These are phyloP conservation scores for Fusarium paranaense DNA, from an alignment of 2,329 filamentous ascomycete genomes.

Conservation along the genomic window DNA sequence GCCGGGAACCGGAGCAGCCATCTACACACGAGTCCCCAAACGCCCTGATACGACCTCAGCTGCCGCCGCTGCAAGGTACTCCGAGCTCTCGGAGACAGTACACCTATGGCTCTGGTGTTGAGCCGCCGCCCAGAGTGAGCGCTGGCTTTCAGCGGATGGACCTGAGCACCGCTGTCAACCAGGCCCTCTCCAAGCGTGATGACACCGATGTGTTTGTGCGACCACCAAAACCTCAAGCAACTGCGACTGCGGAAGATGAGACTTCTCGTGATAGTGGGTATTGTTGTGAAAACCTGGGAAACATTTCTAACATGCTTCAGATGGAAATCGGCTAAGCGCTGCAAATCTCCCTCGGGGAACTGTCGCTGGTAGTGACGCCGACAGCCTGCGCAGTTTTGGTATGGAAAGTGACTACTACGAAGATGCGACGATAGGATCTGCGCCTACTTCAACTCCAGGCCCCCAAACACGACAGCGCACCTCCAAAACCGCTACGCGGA, in stretches of 20 bases:
- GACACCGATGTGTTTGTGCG: conserved; percentile 35
- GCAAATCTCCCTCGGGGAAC: conserved; percentile 1
- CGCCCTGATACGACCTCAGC: conserved; percentile 31
- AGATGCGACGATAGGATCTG: conserved; percentile 52
- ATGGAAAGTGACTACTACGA: conserved; percentile 52
- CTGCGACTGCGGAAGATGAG: conserved; percentile 29
- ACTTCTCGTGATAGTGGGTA: conserved; percentile 31
- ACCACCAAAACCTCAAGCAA: conserved; percentile 8
- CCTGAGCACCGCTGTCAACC: conserved; percentile 46
- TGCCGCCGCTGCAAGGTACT: conserved; percentile 46
- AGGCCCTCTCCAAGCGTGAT: conserved; percentile 39
- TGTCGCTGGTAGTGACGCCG: conserved; percentile 41
- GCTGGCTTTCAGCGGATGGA: conserved; percentile 40
- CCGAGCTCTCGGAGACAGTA: conserved; percentile 53
- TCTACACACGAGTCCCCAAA: conserved; percentile 13
- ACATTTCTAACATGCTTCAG: conserved; percentile 14
- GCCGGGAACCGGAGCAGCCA: conserved; percentile 33
- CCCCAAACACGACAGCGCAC: neutral
- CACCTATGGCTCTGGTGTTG: conserved; percentile 52
- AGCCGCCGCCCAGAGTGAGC: conserved; percentile 45
- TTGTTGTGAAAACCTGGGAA: neutral
- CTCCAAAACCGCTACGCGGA: neutral
- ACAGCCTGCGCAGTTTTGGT: conserved; percentile 51
- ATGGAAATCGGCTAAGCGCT: neutral
- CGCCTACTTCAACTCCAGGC: conserved; percentile 29